These are phyloP conservation scores for Aegilops speltoides DNA, from an alignment of 176 grass and related monocot species.

Conservation along the genomic window DNA sequence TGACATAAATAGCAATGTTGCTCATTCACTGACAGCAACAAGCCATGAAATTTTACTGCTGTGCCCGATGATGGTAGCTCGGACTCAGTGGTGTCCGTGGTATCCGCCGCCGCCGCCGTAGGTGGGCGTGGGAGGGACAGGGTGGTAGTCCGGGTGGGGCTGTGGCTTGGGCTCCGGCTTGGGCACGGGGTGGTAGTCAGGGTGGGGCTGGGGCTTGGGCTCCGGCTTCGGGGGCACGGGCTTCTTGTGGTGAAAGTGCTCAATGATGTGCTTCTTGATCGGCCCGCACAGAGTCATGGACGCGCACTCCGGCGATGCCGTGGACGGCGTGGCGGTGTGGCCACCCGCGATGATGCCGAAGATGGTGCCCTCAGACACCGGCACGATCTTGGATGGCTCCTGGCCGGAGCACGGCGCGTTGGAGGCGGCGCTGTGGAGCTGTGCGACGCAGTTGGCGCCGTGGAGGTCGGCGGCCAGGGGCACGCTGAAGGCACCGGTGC, in stretches of 20 bases:
- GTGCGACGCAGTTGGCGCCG: constrained; percentile 19
- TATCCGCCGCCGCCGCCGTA: neutral
- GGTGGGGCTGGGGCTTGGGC: neutral
- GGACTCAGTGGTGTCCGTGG: neutral
- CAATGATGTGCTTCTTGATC: neutral
- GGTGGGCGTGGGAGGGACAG: neutral
- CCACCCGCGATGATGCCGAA: neutral
- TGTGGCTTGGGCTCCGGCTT: neutral
- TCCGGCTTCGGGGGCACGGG: neutral
- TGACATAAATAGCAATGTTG: neutral
- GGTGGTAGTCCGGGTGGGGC: neutral
- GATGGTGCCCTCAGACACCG: neutral
- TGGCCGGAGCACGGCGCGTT: constrained; percentile 17
- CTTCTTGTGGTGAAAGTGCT: constrained; percentile 5
- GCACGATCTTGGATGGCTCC: constrained; percentile 26
- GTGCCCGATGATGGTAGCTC: neutral
- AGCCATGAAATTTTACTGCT: neutral
- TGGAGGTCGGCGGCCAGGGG: constrained; percentile 10
- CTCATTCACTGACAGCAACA: neutral
- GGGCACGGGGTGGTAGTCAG: neutral
- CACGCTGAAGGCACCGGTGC: constrained; percentile 27
- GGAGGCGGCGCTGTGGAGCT: constrained; percentile 13
- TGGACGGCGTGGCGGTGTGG: neutral
- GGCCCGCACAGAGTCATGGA: constrained; percentile 19
- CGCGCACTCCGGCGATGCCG: neutral